Base-by-base conservation (phyloP, 176 grass and related monocot species). In the Eragrostis curvula region DNA sequence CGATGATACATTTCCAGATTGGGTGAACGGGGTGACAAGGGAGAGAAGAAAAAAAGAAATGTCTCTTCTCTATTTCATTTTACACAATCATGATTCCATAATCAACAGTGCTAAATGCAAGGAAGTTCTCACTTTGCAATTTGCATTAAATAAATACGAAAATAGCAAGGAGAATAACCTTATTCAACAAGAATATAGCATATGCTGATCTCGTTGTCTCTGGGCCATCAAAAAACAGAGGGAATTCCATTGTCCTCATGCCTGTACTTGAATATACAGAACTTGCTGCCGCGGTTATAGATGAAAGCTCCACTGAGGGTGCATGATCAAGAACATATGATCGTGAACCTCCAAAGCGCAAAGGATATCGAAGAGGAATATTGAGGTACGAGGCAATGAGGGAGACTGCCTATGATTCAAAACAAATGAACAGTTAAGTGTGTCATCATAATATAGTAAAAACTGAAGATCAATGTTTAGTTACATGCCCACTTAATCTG, bases 151-250 rank as follows among this genome's bases (percentile, higher is more conserved):
- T 61, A 71, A 24, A 77, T 69, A 5, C 10, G 8, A 29, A 36
- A 49, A 27, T 5, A 57, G 47, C 24, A 74, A 81, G 50, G 18
- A 83, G 11, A 81, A 39, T 42, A 80, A 96, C 96, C 96, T 99
- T 99, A 74, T 99, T 99, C 79, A 99, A 88, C 69, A 99, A 84
- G 83, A 99, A 99, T 81, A 99, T 78, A 50, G 93, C 93, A 81
- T 96, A 99, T 27, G 96, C 29, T 78, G 96, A 94, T 84, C 87
- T 99, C 59, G 92, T 99, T 24, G 93, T 92, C 75, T 99, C 91
- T 65, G 90, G 96, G 39, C 91, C 89, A 48, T 99, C 89, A 78
- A 93, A 82, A 87, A 99, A 99, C 20, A 99, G 87, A 40, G 96
- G 93, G 50, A 99, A 99, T 57, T 99, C 96, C 39, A 63, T 81